Evolutionary conservation across 2,329 filamentous ascomycete species (phyloP).

Genomic region (Metarhizium rileyi): DNA sequence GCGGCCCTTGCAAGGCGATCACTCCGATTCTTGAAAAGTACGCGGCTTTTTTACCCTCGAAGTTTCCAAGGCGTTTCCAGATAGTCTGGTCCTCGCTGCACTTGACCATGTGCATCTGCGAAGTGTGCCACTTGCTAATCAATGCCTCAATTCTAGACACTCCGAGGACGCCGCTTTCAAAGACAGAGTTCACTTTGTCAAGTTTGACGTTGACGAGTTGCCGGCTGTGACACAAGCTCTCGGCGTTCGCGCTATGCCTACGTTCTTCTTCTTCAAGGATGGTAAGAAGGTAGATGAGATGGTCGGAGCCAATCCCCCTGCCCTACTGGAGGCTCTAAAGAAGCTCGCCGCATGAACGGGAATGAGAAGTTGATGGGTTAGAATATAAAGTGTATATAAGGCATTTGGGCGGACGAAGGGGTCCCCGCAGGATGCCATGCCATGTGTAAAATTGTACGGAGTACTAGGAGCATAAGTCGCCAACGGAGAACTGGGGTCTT

Average conservation of each 20-base stretch:
- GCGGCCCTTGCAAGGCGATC: constrained; percentile 87
- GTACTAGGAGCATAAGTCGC: no score
- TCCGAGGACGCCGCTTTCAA: constrained; percentile 33
- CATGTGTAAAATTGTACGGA: neutral
- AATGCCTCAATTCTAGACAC: constrained; percentile 8
- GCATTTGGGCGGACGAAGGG: no score
- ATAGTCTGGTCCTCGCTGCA: fast-evolving
- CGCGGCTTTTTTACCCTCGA: neutral
- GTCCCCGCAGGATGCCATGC: neutral
- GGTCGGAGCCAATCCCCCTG: constrained; percentile 68
- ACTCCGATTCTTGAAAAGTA: constrained; percentile 52
- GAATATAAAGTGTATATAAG: neutral
- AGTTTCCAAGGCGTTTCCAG: neutral
- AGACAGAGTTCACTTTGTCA: constrained; percentile 64
- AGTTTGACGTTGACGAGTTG: constrained; percentile 81
- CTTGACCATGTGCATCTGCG: neutral
- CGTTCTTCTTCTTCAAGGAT: constrained; percentile 74
- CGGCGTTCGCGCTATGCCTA: constrained; percentile 82
- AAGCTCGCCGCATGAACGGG: constrained; percentile 4
- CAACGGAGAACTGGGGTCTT: no score
- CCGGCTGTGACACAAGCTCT: constrained; percentile 65
- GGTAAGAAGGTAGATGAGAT: constrained; percentile 63
- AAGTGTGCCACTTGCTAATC: neutral
- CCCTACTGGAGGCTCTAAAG: constrained; percentile 30
- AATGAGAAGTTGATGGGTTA: neutral